Conservation (phyloP, 257 asterid species). For the Solanum peruvianum region DNA sequence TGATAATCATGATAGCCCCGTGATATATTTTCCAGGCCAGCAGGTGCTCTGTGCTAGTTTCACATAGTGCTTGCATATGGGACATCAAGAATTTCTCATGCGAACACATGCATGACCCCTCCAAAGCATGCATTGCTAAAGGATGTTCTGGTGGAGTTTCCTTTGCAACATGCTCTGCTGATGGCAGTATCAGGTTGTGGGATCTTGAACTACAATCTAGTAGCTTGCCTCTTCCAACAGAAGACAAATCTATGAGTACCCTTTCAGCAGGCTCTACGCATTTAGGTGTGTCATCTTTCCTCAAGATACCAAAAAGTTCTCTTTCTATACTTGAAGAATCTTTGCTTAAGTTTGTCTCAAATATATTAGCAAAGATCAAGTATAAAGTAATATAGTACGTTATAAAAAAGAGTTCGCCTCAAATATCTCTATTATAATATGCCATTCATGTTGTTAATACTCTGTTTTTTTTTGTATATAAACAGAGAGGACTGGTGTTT, state of each 20-base stretch:
- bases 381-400: not conserved
- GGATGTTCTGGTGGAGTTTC: slow-evolving; percentile 69
- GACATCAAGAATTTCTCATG: slow-evolving; percentile 51
- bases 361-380: not conserved
- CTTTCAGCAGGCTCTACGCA: slow-evolving; percentile 12
- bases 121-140: slow-evolving; percentile 48
- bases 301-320: not conserved
- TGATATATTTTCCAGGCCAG: slow-evolving; percentile 45
- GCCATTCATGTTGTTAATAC: not conserved
- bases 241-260: slow-evolving; percentile 8
- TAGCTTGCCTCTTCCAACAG: slow-evolving; percentile 6
- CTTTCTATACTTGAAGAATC: not conserved
- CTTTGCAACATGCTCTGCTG: slow-evolving; percentile 68
- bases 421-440: not conserved
- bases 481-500: slow-evolving; percentile 54
- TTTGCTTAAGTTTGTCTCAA: not conserved
- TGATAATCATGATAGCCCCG: slow-evolving; percentile 12
- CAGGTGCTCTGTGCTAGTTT: slow-evolving; percentile 56
- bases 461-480: not conserved
- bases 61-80: slow-evolving; percentile 69
- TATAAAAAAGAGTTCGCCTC: not conserved
- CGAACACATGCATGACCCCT: slow-evolving; percentile 49
- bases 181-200: slow-evolving; percentile 64
- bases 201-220: slow-evolving; percentile 39
- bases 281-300: slow-evolving; percentile 27